Base-by-base conservation (phyloP, 2,329 filamentous ascomycete genomes). In the Dissoconium aciculare region DNA sequence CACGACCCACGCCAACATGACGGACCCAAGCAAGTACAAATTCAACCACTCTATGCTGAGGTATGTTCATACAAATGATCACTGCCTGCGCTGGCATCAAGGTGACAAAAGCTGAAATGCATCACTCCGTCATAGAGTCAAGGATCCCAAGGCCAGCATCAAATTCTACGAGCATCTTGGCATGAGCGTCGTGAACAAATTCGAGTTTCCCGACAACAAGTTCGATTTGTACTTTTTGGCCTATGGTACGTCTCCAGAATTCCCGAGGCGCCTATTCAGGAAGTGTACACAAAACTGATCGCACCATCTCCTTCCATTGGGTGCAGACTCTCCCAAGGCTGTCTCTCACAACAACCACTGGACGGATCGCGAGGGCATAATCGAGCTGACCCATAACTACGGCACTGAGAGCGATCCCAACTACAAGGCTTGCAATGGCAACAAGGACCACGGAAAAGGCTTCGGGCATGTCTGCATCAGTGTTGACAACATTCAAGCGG, bases 221-320 rank as follows among this genome's bases (percentile, higher is more conserved):
- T 95, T 95, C 57, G 82, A 89, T 49, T 72, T 94, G 15, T 95
- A 95, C 66, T 95, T 95, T 62, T 67, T 98, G 37, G 84, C 77
- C 36, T 95, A 91, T 60, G 19, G 19, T 23, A 23, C 19, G 19
- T n/a, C n/a, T n/a, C n/a, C n/a, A n/a, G n/a, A n/a, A n/a, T n/a
- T n/a, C n/a, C n/a, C n/a, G n/a, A n/a, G n/a, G n/a, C n/a, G n/a
- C n/a, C n/a, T n/a, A n/a, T n/a, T n/a, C n/a, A n/a, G n/a, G n/a
- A n/a, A n/a, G n/a, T n/a, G n/a, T n/a, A n/a, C n/a, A 12, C 4
- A 28, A 13, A 15, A 13, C 4, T 5, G 5, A 12, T 15, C 11
- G 13, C 13, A 12, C 17, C 12, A 8, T n/a, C 6, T 27, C 12
- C 25, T 4, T 15, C 4, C 11, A 5, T 23, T 23, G 19, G n/a